Evolutionary conservation across 1,284 basidiomycete species (phyloP), one percentile per base, ranked within the genome.

Genomic region (Cryptococcus floricola): DNA sequence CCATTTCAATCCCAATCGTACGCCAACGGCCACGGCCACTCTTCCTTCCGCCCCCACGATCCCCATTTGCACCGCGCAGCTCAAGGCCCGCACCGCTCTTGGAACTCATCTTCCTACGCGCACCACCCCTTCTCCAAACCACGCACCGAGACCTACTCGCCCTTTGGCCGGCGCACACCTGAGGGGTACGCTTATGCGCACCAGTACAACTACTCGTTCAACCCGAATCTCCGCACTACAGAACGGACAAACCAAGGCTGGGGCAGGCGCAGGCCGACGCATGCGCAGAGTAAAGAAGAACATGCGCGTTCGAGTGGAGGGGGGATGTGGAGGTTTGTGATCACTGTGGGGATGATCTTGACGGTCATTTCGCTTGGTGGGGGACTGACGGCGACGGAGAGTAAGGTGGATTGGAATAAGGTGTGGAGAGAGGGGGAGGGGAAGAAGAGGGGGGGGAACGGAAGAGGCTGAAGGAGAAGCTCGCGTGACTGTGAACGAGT

Each of bases 281-380:
- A 34, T 43, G 43, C 39, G 16, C 13, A n/a, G 42, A 10, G 38
- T 10, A 18, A 49, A 31, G 14, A 61, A 12, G 56, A 34, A n/a
- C 54, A 64, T 4, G 57, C 49, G n/a, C 60, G 63, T 48, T 65
- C 59, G 31, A 67, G 65, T 9, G 68, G 68, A 56, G 60, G 60
- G 5, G 55, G 55, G n/a, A 34, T 66, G 16, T 61, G 62, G 65
- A 60, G 66, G 23, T 66, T 67, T 44, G 52, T 65, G 0, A 61
- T 69, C 7, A 69, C 70, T 0, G 60, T 67, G 13, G 54, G 64
- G 6, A 44, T 71, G 28, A 58, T 73, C 14, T 38, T 69, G 23
- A 54, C 54, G 4, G 66, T 69, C 14, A 54, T 71, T 3, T 50
- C 59, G 9, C 49, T 73, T 4, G 70, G 68, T n/a, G 64, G 71